Evolutionary conservation across 176 grass and related monocot genomes (phyloP), one percentile per base, ranked within the genome.

Genomic region (Eremochloa ophiuroides): DNA sequence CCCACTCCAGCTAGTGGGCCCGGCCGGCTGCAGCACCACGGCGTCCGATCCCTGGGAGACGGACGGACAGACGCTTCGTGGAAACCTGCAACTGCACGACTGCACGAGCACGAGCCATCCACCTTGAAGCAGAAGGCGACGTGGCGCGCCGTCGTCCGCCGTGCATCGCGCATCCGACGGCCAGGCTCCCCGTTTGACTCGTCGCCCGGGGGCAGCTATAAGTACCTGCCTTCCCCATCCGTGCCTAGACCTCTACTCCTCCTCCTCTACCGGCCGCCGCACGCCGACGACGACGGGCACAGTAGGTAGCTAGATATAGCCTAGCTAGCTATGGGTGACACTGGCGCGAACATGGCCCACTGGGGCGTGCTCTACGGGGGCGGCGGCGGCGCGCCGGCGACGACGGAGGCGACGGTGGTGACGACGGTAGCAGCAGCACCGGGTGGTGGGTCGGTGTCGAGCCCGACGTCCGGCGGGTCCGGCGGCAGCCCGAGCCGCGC

Each of bases 281-380:
- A 10, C 50, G 6, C 51, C 80, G 77, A 18, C 82, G 38, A 30
- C 75, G 35, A 29, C 75, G 75, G 22, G 1, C 22, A 27, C 25
- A 17, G n/a, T 8, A 43, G 39, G 1, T 65, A 65, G 29, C 12
- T 69, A 69, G 4, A n/a, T n/a, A n/a, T n/a, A n/a, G n/a, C n/a
- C 5, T 10, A 23, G 12, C 10, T 15, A 18, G 41, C 59, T 17
- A 89, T 89, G 87, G 72, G 91, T 1, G 91, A 93, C 59, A 25
- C 90, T 13, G 73, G 47, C 42, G 74, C 61, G 10, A 64, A 70
- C 77, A 85, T 89, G 81, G 18, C 87, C 23, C 70, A 83, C 18
- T 97, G 91, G 94, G 78, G 81, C 4, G 75, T 78, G 4, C 20
- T 93, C 73, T 93, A 90, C 83, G 37, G 23, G 39, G 10, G 20